phyloP scores from a whole-genome alignment of 768 basidiomycete genomes.

The Lentinula detonsa region DNA sequence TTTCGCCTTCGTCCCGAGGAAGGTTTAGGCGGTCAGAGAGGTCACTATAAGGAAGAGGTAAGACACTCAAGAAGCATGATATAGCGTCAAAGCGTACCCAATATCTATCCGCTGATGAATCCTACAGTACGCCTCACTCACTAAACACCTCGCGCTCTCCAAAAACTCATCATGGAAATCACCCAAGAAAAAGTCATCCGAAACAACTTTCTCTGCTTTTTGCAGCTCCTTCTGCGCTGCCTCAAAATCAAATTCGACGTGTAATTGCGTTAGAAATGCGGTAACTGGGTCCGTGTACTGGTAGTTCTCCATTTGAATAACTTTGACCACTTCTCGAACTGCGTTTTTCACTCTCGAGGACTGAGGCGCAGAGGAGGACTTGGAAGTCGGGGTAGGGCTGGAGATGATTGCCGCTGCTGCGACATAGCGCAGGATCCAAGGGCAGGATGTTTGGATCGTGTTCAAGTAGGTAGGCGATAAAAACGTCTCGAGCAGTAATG shows the following conservation, averaged over 20 bases:
- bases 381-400: constrained; percentile 42
- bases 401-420: constrained; percentile 90
- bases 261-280: constrained; percentile 87
- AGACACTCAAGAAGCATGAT: background rate
- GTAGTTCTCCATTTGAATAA: constrained; percentile 93
- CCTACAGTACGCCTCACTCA: constrained; percentile 96
- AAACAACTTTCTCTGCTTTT: constrained; percentile 75
- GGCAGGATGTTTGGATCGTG: constrained; percentile 93
- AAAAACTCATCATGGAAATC: constrained; percentile 92
- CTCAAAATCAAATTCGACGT: constrained; percentile 95
- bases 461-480: constrained; percentile 95
- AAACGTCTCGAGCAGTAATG: constrained; percentile 93
- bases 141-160: constrained; percentile 93
- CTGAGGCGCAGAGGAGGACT: constrained; percentile 26
- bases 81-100: constrained; percentile 36
- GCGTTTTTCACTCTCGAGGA: constrained; percentile 81
- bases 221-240: constrained; percentile 81
- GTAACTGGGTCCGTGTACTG: constrained; percentile 95
- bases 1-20: constrained; percentile 93
- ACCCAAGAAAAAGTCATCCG: constrained; percentile 90
- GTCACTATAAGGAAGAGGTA: constrained; percentile 43
- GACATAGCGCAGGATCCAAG: constrained; percentile 94
- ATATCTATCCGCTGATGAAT: constrained; percentile 94
- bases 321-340: constrained; percentile 86
- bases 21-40: constrained; percentile 91